Evolutionary conservation across 106 monocot species (phyloP), one percentile per base, ranked within the genome.

Genomic region (Dendrobium catenatum): DNA sequence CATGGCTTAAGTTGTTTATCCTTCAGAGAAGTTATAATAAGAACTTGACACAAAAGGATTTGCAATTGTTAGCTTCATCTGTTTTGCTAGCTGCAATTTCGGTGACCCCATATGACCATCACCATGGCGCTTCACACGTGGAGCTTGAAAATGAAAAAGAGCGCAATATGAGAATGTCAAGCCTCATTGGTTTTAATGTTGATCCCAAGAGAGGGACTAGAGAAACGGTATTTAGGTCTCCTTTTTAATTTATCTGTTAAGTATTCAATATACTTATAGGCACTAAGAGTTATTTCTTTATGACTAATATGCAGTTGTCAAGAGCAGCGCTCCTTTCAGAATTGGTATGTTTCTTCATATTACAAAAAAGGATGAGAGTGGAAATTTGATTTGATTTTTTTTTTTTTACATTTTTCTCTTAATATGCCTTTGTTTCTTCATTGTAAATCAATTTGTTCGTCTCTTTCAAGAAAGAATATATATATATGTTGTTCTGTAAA

Each of bases 1-100:
- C 98, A 78, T 99, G 95, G 98, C 79, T 99, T 42, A 99, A 93
- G 73, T 89, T 99, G 29, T 99, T 95, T 61, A 68, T 76, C 6
- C 81, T 99, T 59, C 98, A 99, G 48, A 99, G 95, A 80, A 93
- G 87, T 75, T 93, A 99, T 80, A 99, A 99, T 81, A 99, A 99
- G 43, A 99, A 99, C 49, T 81, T 99, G 27, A 84, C 88, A 6
- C 98, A 99, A 80, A 99, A 95, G 64, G 98, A 99, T 84, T 87
- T 95, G 48, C 98, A 99, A 67, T 78, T 99, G 76, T 89, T 99
- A 76, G 98, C 98, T 40, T 93, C 95, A n/a, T 90, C 98, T 68
- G 98, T 99, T 77, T 76, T 99, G 41, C 85, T 99, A 77, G 89
- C 98, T 78, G 95, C 98, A 55, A 86, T 99, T 76, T 86, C 98